Base-by-base conservation (phyloP, 2,329 filamentous ascomycete species). In the Pseudocercospora fijiensis region DNA sequence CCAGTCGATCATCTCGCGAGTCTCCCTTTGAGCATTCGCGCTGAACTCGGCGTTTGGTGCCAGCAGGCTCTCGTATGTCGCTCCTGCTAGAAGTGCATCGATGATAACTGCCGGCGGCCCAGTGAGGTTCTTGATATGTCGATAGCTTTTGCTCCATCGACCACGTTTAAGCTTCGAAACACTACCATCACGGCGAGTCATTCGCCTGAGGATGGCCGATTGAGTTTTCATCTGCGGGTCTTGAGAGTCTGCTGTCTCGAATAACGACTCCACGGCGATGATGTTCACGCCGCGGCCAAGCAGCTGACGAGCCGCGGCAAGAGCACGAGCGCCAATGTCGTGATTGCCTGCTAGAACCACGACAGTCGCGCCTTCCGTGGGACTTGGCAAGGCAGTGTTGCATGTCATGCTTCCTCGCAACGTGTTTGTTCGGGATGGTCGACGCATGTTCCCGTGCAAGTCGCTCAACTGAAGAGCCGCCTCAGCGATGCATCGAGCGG, bases 321-420 rank as follows among this genome's bases (percentile, higher is more conserved):
- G 84, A 2, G 92, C 92, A 63, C 94, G 85, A 41, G 91, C 88
- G 43, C 94, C 93, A 0, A 89, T 92, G 69, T 92, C 92, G 77
- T 96, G 94, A 76, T 97, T 98, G n/a, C 95, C 94, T 0, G 91
- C 93, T n/a, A 98, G 83, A 6, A 98, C 86, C 22, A 96, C 87
- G 57, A 89, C 81, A 6, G 86, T 84, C 0, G 85, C 83, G 5
- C 61, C 60, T 27, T 66, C 65, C 27, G 51, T 77, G 41, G 81
- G 78, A 56, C 80, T 78, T 57, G 78, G 81, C 56, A 75, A 83
- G 53, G 80, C 85, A 53, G 83, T 82, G 76, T 80, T 86, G 74
- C 83, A 85, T 57, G 83, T 87, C 63, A 82, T 80, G 76, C 69
- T 82, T 77, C 52, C 96, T 80, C 10, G 91, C 86, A 57, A 82